Percentiles rank a stretch among this genome's conserved stretches.
Conservation (phyloP, 768 basidiomycete species). For the Termitomyces sp. region DNA sequence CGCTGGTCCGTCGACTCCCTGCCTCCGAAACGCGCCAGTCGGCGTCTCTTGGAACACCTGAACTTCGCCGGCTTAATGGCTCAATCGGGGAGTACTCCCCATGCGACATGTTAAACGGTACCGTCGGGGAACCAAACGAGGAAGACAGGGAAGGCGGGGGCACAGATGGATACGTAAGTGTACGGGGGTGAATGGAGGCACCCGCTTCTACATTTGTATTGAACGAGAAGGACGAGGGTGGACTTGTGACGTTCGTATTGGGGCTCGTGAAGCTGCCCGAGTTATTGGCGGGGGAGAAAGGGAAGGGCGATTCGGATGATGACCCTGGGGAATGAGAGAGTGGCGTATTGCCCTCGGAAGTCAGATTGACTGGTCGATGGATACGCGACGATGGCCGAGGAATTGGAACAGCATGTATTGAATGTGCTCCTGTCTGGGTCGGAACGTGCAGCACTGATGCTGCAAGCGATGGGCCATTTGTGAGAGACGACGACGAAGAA, state of each 20-base stretch:
- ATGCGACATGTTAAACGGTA: slow-evolving; percentile 38
- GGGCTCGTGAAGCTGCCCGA: slow-evolving; percentile 51
- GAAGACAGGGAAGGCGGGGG: slow-evolving; percentile 79
- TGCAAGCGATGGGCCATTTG: slow-evolving; percentile 38
- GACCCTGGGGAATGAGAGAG: slow-evolving; percentile 59
- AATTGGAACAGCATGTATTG: slow-evolving; percentile 62
- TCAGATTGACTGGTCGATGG: slow-evolving; percentile 42
- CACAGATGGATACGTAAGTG: slow-evolving; percentile 74
- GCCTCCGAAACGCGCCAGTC: slow-evolving; percentile 29
- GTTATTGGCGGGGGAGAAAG: slow-evolving; percentile 56
- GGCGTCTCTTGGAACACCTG: slow-evolving; percentile 32
- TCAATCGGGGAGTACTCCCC: slow-evolving; percentile 51
- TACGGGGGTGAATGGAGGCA: slow-evolving; percentile 26
- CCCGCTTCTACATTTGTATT: slow-evolving; percentile 30
- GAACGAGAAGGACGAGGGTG: slow-evolving; percentile 58
- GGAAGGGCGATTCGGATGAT: slow-evolving; percentile 60
- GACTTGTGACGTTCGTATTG: slow-evolving; percentile 66
- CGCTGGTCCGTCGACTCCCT: slow-evolving; percentile 47
- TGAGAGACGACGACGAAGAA: slow-evolving; percentile 31
- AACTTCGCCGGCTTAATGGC: slow-evolving; percentile 47
- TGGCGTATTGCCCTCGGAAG: slow-evolving; percentile 54
- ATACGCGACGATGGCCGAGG: slow-evolving; percentile 65
- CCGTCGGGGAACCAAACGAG: slow-evolving; percentile 67
- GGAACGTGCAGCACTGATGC: slow-evolving; percentile 35
- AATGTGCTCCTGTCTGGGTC: slow-evolving; percentile 22